Base-by-base conservation (phyloP, 148 eudicot genomes). In the Rhododendron simsii region DNA sequence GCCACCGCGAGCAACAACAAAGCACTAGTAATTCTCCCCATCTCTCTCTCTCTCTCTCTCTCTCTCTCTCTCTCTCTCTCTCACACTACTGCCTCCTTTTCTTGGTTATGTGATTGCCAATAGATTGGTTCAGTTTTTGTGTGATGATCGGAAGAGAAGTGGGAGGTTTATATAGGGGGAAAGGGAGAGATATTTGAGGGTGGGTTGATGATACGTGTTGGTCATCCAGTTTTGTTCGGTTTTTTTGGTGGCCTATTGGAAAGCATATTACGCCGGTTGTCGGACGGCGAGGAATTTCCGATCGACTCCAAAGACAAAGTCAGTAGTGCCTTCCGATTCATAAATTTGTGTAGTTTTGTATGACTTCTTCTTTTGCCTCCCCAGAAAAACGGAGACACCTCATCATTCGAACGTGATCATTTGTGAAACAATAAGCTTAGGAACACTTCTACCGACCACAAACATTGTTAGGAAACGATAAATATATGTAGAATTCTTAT, bases 1-100 rank as follows among this genome's bases (percentile, higher is more conserved):
- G 82, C 85, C 33, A 90, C 18, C 71, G 87, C 47, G 59, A 90
- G 15, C 75, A 92, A 16, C 44, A 75, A 84, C 67, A 84, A 81
- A 44, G 15, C 74, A 67, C 84, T 33, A 37, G 79, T 84, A 21
- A 23, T 87, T 90, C 76, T 88, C 33, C 57, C 78, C 45, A 55
- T 81, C 21, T 71, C 11, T 41, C 45, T 41, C 44, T 41, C 44
- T 39, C 44, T 41, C 44, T 41, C 45, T 44, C 37, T 69, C 73
- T 37, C 84, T 71, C 11, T 41, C 45, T 41, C 44, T 41, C 44
- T 39, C 44, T 41, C 44, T 41, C 45, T 44, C 37, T 69, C 73
- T 37, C 84, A 20, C 45, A 4, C 35, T 33, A 33, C 35, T 33
- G 35, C 37, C 28, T 11, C 71, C 35, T 63, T 63, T 11, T 63